A percentile compares a stretch with the other conserved stretches of the same genome.
These are phyloP conservation scores for Aspergillus chevalieri DNA, from an alignment of 2,329 filamentous ascomycete species.

Conservation along the genomic window DNA sequence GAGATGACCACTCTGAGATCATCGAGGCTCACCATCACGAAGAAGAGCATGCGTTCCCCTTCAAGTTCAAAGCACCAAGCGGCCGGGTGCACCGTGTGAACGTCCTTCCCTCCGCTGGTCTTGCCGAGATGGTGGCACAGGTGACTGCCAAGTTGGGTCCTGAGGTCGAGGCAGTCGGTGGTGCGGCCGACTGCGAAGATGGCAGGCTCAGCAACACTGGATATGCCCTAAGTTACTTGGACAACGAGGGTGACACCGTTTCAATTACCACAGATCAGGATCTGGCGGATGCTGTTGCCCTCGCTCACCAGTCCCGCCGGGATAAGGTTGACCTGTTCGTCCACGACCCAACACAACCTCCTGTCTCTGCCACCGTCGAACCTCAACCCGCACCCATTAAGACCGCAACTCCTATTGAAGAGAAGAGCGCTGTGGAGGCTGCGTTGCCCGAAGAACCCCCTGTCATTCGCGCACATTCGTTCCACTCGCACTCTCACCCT, in stretches of 20 bases:
- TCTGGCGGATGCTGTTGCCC: conserved; percentile 77
- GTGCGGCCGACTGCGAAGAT: conserved; percentile 68
- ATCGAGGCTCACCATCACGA: conserved; percentile 48
- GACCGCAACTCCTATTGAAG: conserved; percentile 48
- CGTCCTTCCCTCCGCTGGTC: conserved; percentile 70
- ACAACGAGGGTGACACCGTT: conserved; percentile 93
- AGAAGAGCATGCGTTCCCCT: conserved; percentile 78
- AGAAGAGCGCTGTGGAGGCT: conserved; percentile 44
- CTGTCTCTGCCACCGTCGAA: conserved; percentile 59
- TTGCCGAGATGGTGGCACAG: conserved; percentile 68
- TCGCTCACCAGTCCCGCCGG: conserved; percentile 68
- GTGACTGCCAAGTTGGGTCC: conserved; percentile 78
- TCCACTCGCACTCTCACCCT: conserved; percentile 39
- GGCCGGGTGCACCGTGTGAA: conserved; percentile 91
- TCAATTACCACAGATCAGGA: conserved; percentile 96
- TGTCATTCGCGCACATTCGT: conserved; percentile 35
- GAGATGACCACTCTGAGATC: conserved; percentile 68
- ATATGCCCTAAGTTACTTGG: conserved; percentile 90
- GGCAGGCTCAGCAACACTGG: conserved; percentile 70
- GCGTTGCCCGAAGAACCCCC: conserved; percentile 43
- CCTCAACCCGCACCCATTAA: conserved; percentile 49
- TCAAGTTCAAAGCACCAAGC: conserved; percentile 98
- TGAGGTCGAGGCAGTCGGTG: conserved; percentile 79
- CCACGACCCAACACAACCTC: conserved; percentile 86
- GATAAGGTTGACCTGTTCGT: conserved; percentile 98